These are phyloP conservation scores for Penicillium turbatum DNA, from an alignment of 495 filamentous ascomycete genomes.

Conservation along the genomic window DNA sequence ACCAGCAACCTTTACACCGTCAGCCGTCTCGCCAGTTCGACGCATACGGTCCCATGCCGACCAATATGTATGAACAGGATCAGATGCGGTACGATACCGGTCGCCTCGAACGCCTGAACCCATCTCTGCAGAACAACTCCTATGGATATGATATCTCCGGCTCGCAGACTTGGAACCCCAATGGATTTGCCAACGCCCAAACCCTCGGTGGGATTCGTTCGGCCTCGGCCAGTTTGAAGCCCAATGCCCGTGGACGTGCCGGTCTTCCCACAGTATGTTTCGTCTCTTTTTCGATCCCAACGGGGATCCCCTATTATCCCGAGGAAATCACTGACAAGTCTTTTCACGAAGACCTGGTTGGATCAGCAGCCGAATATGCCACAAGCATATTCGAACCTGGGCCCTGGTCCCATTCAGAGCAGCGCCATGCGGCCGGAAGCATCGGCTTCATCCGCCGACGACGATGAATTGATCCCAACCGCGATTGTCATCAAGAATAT, in stretches of 20 bases:
- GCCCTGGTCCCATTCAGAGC: conserved; percentile 47
- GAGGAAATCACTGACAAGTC: not conserved
- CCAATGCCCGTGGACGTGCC: conserved; percentile 48
- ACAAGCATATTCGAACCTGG: conserved; percentile 49
- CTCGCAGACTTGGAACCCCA: conserved; percentile 64
- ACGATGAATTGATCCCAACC: conserved; percentile 91
- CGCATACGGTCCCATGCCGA: conserved; percentile 56
- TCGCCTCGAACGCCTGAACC: conserved; percentile 57
- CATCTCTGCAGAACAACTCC: conserved; percentile 45
- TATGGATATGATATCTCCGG: conserved; percentile 59
- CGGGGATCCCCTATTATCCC: not conserved
- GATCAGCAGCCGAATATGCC: conserved; percentile 54
- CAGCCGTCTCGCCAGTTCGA: conserved; percentile 68
- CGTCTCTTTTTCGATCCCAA: not conserved
- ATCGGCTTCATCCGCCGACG: conserved; percentile 51
- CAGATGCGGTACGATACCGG: conserved; percentile 57
- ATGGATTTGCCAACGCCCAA: conserved; percentile 50
- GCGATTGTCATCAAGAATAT: conserved; percentile 99
- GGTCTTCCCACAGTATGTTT: conserved; percentile 57
- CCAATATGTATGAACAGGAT: conserved; percentile 59
- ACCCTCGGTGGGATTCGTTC: conserved; percentile 51
- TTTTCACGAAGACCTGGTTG: conserved; percentile 50
- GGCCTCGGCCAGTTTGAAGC: conserved; percentile 55
- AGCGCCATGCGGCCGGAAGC: conserved; percentile 50
- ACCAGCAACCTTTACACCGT: conserved; percentile 61